phyloP scores from a whole-genome alignment of 768 basidiomycete genomes.

The Crassisporium funariophilum region DNA sequence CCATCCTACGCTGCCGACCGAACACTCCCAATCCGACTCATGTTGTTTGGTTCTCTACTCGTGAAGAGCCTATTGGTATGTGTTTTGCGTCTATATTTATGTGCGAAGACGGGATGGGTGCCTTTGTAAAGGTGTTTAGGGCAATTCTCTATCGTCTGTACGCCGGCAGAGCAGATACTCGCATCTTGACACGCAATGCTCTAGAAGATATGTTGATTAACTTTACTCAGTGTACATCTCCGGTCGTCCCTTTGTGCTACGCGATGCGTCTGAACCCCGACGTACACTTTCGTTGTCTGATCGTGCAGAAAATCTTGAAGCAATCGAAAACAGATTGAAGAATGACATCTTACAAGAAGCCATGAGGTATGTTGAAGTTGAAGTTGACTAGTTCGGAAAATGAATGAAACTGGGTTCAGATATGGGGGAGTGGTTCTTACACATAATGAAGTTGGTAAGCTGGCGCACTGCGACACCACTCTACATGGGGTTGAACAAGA shows the following conservation, averaged over 20 bases:
- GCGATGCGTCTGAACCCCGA: slow-evolving; percentile 84
- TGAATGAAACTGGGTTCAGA: slow-evolving; percentile 35
- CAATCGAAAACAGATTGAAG: slow-evolving; percentile 86
- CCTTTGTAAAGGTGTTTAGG: not conserved
- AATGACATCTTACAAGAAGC: slow-evolving; percentile 90
- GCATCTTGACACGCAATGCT: not conserved
- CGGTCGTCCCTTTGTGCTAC: slow-evolving; percentile 88
- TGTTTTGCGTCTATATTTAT: slow-evolving; percentile 9
- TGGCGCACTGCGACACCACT: not conserved
- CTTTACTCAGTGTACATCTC: slow-evolving; percentile 72
- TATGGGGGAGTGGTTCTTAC: slow-evolving; percentile 91
- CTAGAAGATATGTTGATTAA: slow-evolving; percentile 1
- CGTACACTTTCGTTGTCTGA: slow-evolving; percentile 81
- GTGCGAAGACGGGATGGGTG: not conserved
- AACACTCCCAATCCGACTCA: slow-evolving; percentile 63
- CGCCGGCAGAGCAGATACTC: not conserved
- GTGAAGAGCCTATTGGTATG: slow-evolving; percentile 93
- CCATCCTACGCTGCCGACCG: slow-evolving; percentile 77
- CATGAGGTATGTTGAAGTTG: slow-evolving; percentile 46
- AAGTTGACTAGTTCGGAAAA: not conserved
- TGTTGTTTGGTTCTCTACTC: slow-evolving; percentile 94
- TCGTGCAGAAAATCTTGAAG: slow-evolving; percentile 93
- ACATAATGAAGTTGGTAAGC: slow-evolving; percentile 86
- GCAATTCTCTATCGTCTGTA: not conserved
- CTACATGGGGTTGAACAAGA: not conserved